Conservation (phyloP, 768 basidiomycete species). For the Baorangia bicolor region DNA sequence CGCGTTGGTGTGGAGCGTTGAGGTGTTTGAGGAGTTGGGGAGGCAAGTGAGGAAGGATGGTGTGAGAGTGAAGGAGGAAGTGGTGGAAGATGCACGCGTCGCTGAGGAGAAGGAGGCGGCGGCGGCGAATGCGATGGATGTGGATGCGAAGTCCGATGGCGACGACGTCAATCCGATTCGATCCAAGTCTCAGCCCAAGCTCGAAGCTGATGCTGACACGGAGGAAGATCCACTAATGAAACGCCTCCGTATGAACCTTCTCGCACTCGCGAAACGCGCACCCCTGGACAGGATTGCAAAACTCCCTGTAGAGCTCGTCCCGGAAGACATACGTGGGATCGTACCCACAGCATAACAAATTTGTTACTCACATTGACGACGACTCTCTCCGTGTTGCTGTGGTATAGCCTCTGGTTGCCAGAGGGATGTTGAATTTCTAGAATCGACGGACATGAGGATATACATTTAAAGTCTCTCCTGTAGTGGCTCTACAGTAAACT, state of each 20-base stretch:
- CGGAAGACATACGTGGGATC: constrained; percentile 59
- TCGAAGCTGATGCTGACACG: background rate
- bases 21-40: constrained; percentile 45
- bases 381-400: background rate
- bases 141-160: constrained; percentile 14
- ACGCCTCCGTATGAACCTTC: constrained; percentile 67
- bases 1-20: constrained; percentile 59
- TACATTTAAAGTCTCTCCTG: background rate
- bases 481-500: constrained; percentile 14
- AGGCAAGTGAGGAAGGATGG: background rate
- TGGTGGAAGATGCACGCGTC: background rate
- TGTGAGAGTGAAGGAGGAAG: constrained; percentile 17
- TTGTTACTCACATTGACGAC: background rate
- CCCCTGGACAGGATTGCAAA: constrained; percentile 69
- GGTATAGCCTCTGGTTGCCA: background rate
- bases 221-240: constrained; percentile 52
- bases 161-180: background rate
- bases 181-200: background rate
- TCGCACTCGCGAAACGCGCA: constrained; percentile 76
- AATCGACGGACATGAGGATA: background rate
- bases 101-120: constrained; percentile 2
- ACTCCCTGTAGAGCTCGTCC: constrained; percentile 63
- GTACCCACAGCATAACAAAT: constrained; percentile 47
- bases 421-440: constrained; percentile 1
- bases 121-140: constrained; percentile 17